Conservation (phyloP, 1,284 basidiomycete genomes). For the Gastroboletus turbinatus region DNA sequence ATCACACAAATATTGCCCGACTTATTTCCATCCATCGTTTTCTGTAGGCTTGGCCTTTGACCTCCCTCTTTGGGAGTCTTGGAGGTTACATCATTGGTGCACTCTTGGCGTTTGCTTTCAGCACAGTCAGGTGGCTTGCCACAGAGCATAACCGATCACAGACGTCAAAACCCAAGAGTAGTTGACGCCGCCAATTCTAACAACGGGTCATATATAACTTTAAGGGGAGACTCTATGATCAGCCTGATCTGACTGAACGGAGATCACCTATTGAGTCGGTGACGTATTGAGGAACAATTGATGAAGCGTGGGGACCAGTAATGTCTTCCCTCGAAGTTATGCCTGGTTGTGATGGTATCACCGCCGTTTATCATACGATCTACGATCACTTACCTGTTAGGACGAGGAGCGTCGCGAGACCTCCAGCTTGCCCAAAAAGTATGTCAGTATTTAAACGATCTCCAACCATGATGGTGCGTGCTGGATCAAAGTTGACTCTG, state of each 20-base stretch:
- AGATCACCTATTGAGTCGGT: conserved; percentile 81
- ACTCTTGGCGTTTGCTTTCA: conserved; percentile 53
- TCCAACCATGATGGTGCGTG: conserved; percentile 90
- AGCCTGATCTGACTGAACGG: conserved; percentile 32
- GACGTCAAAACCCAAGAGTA: conserved; percentile 20
- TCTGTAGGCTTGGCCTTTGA: conserved; percentile 77
- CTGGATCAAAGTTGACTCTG: conserved; percentile 84
- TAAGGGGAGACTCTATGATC: conserved; percentile 17
- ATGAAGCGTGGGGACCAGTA: conserved; percentile 65
- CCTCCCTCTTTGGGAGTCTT: conserved; percentile 67
- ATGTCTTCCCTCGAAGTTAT: conserved; percentile 74
- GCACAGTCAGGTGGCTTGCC: conserved; percentile 44
- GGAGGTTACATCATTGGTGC: conserved; percentile 68
- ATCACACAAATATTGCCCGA: conserved; percentile 1
- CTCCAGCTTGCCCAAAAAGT: conserved; percentile 85
- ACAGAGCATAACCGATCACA: conserved; percentile 32
- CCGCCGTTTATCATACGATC: neutral
- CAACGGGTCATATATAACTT: conserved; percentile 5
- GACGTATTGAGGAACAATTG: conserved; percentile 78
- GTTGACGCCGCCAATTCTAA: conserved; percentile 7
- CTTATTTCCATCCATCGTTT: neutral
- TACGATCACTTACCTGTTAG: conserved; percentile 71
- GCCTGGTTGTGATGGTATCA: conserved; percentile 43
- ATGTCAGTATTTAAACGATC: conserved; percentile 96
- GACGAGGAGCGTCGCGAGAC: conserved; percentile 86